Evolutionary conservation across 108 stramenopile genomes (phyloP), one percentile per base, ranked within the genome.

Genomic region (Cylindrotheca fusiformis): DNA sequence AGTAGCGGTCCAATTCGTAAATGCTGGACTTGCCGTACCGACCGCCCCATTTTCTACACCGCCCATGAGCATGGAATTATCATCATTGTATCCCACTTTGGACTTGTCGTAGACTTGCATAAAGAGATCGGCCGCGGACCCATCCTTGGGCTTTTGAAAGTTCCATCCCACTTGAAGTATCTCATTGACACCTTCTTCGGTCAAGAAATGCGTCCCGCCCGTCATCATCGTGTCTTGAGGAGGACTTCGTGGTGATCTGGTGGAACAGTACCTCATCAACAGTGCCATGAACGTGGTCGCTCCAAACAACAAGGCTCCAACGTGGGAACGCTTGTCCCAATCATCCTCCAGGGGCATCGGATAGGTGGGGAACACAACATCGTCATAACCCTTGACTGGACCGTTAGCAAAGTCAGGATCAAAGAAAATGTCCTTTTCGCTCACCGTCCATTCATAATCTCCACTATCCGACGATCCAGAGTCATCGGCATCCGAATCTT

Each of bases 61-160:
- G 2, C 71, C 71, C 32, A 57, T 26, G 18, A 72, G 57, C 20
- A 72, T 21, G 6, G 71, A 72, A 28, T 72, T 72, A n/a, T 72
- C 71, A 21, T 72, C 63, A 25, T 51, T 72, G 51, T 72, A 72
- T 51, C 71, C 71, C 0, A 55, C 30, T 28, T 21, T 19, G 0
- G 55, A 54, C 58, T 72, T 72, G 71, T 72, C 57, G 41, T 52
- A 72, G 23, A 72, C 48, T 29, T 72, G 52, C 24, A 72, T 28
- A 52, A 51, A 72, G 1, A 65, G 25, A 41, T 72, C 57, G 3
- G 32, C 45, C 2, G 36, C 48, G 0, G 18, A 8, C 26, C 53
- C 47, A 3, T 41, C 51, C 19, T 52, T 14, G 30, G 4, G 32
- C 45, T 60, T 29, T 44, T 72, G 48, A 55, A 55, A 53, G 23